Evolutionary conservation across 176 grass and related monocot species (phyloP).

Genomic region (Eragrostis nindensis): DNA sequence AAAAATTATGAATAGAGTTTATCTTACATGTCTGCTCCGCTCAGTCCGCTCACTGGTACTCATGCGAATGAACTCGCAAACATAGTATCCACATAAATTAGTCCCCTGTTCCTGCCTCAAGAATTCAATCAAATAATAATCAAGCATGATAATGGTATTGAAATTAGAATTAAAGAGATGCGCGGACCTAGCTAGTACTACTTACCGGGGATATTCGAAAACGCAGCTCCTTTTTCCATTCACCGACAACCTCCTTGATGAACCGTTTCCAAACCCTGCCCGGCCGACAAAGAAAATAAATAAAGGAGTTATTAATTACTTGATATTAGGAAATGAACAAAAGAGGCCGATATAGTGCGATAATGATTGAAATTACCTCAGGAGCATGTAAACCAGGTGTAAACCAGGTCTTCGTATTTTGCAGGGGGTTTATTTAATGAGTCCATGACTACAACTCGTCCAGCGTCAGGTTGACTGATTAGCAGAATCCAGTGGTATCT

Average conservation of each 20-base stretch:
- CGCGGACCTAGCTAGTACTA: neutral
- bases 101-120: too few relatives aligned
- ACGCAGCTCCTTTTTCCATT: neutral
- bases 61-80: too few relatives aligned
- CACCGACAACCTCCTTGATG: neutral
- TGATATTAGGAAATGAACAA: neutral
- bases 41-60: too few relatives aligned
- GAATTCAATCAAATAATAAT: slow-evolving; percentile 2
- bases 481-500: neutral
- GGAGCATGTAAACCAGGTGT: too few relatives aligned
- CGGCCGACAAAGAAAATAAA: neutral
- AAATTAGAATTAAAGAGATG: neutral
- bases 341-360: too few relatives aligned
- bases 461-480: neutral
- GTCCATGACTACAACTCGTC: too few relatives aligned
- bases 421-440: too few relatives aligned
- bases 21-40: too few relatives aligned
- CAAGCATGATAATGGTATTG: neutral
- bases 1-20: too few relatives aligned
- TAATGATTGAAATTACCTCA: too few relatives aligned
- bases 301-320: neutral
- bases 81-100: too few relatives aligned
- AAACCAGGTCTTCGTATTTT: too few relatives aligned
- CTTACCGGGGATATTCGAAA: neutral
- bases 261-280: neutral